Percentiles rank a stretch among this genome's conserved stretches.
phyloP scores from a whole-genome alignment of 1,139 yeast species.

The Yamadazyma dendronema region DNA sequence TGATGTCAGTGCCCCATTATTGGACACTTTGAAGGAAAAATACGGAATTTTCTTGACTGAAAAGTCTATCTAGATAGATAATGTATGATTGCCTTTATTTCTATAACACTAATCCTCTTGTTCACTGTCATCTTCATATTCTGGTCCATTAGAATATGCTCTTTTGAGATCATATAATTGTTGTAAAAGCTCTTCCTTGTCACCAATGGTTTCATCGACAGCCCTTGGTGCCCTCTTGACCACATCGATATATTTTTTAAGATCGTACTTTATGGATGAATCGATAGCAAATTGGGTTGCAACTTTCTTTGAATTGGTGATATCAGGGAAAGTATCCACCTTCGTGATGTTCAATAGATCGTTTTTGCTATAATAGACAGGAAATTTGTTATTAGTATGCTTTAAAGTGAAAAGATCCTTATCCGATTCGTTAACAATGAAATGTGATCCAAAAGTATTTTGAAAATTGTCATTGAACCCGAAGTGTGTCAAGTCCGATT shows the following conservation, averaged over 20 bases:
- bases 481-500: conserved; percentile 5
- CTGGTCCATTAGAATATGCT: conserved; percentile 12
- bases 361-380: conserved; percentile 8
- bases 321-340: conserved; percentile 36
- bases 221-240: conserved; percentile 35
- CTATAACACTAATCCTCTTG: conserved; percentile 5
- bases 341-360: conserved; percentile 20
- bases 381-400: conserved; percentile 19
- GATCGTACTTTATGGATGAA: conserved; percentile 40
- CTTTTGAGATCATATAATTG: conserved; percentile 31
- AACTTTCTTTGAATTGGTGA: conserved; percentile 15
- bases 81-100: conserved; percentile 1
- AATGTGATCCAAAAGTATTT: conserved; percentile 9
- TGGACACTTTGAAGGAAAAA: conserved; percentile 86
- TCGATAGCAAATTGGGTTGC: conserved; percentile 44
- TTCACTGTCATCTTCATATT: conserved; percentile 21
- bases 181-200: conserved; percentile 64
- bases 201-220: conserved; percentile 50
- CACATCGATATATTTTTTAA: conserved; percentile 47
- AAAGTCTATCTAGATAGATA: conserved; percentile 52
- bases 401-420: conserved; percentile 16
- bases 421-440: conserved; percentile 18
- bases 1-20: conserved; percentile 84
- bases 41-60: conserved; percentile 86
- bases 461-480: conserved; percentile 13